Conservation (phyloP, 352 stramenopile genomes). For the Hyaloperonospora brassicae region DNA sequence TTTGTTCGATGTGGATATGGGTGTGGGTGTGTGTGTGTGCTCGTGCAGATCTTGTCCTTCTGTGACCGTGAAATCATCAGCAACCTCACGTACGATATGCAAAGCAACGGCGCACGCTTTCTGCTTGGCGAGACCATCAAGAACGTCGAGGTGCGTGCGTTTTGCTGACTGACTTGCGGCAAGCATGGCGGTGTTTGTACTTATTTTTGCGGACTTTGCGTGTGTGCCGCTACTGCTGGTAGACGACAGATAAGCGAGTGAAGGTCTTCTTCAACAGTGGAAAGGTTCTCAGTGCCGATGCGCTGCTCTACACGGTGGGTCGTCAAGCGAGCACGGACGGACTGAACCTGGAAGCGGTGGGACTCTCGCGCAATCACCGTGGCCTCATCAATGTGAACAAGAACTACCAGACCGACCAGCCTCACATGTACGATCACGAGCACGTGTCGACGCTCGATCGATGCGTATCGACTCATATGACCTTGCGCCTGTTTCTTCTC, state of each 20-base stretch:
- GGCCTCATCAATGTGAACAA: conserved; percentile 83
- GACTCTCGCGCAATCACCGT: conserved; percentile 65
- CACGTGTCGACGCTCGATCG: not conserved
- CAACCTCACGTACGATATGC: conserved; percentile 86
- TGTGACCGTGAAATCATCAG: conserved; percentile 82
- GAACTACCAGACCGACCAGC: conserved; percentile 79
- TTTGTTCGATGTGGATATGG: no score
- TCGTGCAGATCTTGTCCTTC: conserved; percentile 66
- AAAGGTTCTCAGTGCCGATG: conserved; percentile 64
- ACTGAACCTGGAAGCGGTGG: conserved; percentile 76
- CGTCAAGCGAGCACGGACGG: conserved; percentile 73
- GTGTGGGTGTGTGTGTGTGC: not conserved
- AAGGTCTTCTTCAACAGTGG: conserved; percentile 70
- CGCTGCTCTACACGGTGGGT: conserved; percentile 73
- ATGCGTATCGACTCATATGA: conserved; percentile 1
- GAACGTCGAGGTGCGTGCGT: conserved; percentile 42
- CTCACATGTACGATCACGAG: conserved; percentile 54
- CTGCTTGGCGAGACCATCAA: conserved; percentile 73
- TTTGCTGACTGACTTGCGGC: not conserved
- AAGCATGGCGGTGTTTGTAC: no score
- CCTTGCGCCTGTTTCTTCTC: conserved; percentile 2
- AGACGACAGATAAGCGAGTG: conserved; percentile 50
- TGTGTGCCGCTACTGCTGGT: conserved; percentile 2
- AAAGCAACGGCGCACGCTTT: conserved; percentile 82
- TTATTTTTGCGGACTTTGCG: no score